A percentile compares a stretch with the other conserved stretches of the same genome.
These are phyloP conservation scores for Nicotiana attenuata DNA, from an alignment of 257 asterid genomes.

Conservation along the genomic window DNA sequence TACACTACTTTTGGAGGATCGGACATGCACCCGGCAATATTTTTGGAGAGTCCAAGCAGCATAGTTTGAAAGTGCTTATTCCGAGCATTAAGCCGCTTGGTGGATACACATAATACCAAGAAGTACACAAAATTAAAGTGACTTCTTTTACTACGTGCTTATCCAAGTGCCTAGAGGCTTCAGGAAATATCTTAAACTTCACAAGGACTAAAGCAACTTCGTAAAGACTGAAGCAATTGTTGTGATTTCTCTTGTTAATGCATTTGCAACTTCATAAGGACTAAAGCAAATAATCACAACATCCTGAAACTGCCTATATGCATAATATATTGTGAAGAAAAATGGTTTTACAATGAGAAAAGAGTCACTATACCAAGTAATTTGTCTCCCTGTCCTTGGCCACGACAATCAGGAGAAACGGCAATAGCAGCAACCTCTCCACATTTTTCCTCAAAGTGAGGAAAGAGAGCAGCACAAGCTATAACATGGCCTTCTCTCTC, in stretches of 20 bases:
- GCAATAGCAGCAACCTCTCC: slow-evolving; percentile 98
- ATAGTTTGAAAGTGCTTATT: background rate
- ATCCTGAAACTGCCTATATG: background rate
- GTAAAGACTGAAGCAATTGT: background rate
- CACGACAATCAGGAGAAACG: slow-evolving; percentile 97
- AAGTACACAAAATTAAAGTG: background rate
- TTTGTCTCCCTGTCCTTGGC: slow-evolving; percentile 97
- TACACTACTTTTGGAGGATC: too few species aligned
- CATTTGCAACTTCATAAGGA: background rate
- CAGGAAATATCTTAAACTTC: background rate
- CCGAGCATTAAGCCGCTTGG: background rate
- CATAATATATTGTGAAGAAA: background rate
- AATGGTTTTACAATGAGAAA: background rate
- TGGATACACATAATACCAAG: background rate
- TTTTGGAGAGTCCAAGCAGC: too few species aligned
- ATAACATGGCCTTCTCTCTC: slow-evolving; percentile 96
- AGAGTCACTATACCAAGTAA: slow-evolving; percentile 62
- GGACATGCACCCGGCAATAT: too few species aligned
- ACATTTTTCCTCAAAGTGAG: slow-evolving; percentile 68
- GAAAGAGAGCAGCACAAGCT: slow-evolving; percentile 86
- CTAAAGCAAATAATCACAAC: background rate
- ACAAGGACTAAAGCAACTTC: background rate
- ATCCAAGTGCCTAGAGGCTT: background rate
- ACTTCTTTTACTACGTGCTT: background rate
- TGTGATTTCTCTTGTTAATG: background rate